Evolutionary conservation across 1,284 basidiomycete species (phyloP), one percentile per base, ranked within the genome.

Genomic region (Cryptococcus sp.): DNA sequence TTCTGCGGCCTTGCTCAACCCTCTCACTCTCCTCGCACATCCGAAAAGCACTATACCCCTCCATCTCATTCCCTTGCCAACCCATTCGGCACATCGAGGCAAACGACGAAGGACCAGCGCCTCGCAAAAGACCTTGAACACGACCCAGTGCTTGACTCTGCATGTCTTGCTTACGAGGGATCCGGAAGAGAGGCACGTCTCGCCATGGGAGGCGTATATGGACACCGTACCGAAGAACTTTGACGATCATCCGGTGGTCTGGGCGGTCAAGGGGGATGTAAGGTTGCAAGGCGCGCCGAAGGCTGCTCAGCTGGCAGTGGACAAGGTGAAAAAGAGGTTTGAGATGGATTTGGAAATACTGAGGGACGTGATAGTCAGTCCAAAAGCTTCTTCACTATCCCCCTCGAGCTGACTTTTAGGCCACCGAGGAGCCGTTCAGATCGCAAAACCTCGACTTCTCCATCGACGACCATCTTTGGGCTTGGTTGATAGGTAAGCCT

Each of bases 401-500:
- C 31, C 16, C 31, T 9, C 31, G 9, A 32, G 46, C 52, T 50
- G 45, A 46, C 25, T n/a, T 16, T 19, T 38, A 63, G 57, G 42
- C 36, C n/a, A 50, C 49, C 9, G 54, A 60, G 39, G 59, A 66
- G 35, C 60, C 63, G 10, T 68, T 68, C 59, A 57, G 57, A 45
- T 50, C 51, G 16, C 65, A 69, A 42, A 49, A 50, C 19, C 41
- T 69, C 16, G 38, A 47, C 25, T 53, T 72, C 12, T 62, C 43
- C 43, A 50, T 57, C 58, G 51, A 65, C 45, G 78, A 82, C 52
- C 85, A 81, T 55, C 68, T 87, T 7, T 92, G 89, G 88, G 86
- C 80, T 9, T 93, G 90, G 90, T 77, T 93, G 19, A 90, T 83
- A 65, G 86, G 88, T 82, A 50, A 43, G 75, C 65, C 2, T 43